Percentiles rank a stretch among this genome's conserved stretches.
Evolutionary conservation across 768 basidiomycete species (phyloP).

Genomic region (Lyophyllum shimeji): DNA sequence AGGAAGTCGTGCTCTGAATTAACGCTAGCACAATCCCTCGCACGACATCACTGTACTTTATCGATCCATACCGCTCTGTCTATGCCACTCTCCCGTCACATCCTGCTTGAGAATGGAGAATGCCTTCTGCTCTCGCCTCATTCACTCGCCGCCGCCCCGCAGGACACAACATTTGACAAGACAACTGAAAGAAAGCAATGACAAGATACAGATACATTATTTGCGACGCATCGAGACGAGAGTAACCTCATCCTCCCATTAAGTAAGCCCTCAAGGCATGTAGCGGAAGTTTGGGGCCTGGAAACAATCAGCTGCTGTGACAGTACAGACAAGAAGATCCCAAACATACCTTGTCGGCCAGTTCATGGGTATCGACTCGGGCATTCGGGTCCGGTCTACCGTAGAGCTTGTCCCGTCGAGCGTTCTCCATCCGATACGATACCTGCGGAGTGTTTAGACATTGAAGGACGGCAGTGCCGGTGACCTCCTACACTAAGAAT

Average conservation of each 20-base stretch:
- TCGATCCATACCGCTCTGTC: not conserved
- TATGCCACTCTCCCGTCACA: too few species aligned
- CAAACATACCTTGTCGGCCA: slow-evolving; percentile 60
- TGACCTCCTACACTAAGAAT: slow-evolving; percentile 47
- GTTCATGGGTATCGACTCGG: slow-evolving; percentile 58
- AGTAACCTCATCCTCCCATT: not conserved
- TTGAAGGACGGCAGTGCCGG: not conserved
- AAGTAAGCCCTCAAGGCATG: slow-evolving; percentile 26
- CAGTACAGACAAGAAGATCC: not conserved
- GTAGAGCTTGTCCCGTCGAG: slow-evolving; percentile 48
- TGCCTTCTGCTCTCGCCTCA: too few species aligned
- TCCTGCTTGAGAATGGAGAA: too few species aligned
- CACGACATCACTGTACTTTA: not conserved
- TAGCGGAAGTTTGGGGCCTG: slow-evolving; percentile 68
- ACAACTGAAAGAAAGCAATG: not conserved
- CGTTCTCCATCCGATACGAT: slow-evolving; percentile 65
- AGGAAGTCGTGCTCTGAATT: slow-evolving; percentile 37
- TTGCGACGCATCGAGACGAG: not conserved
- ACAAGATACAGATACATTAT: not conserved
- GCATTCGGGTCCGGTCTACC: slow-evolving; percentile 48
- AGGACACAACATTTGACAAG: too few species aligned
- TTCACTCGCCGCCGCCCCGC: too few species aligned
- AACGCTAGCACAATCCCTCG: too few species aligned
- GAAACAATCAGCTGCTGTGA: not conserved
- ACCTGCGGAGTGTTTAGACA: slow-evolving; percentile 32